A percentile compares a stretch with the other conserved stretches of the same genome.
Conservation (phyloP, 2,329 filamentous ascomycete genomes). For the Furcasterigmium sp. region DNA sequence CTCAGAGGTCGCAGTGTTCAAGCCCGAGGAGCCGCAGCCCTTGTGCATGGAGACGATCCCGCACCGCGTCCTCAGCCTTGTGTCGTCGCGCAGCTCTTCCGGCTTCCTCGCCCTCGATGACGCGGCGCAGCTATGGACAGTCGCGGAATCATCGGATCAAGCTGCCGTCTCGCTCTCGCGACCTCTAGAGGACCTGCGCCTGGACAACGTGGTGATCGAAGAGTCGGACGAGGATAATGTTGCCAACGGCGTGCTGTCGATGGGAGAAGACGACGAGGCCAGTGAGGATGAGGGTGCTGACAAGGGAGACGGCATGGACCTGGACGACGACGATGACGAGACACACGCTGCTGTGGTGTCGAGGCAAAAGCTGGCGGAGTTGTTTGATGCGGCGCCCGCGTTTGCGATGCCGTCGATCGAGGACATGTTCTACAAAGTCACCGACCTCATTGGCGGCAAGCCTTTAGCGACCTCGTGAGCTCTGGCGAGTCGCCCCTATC, state of each 20-base stretch:
- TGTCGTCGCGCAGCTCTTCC: conserved; percentile 57
- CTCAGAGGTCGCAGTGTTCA: conserved; percentile 63
- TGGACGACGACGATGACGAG: conserved; percentile 43
- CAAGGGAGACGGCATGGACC: conserved; percentile 35
- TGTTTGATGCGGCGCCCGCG: conserved; percentile 65
- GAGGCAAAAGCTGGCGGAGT: conserved; percentile 61
- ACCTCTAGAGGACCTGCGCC: conserved; percentile 47
- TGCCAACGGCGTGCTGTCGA: conserved; percentile 17
- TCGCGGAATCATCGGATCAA: conserved; percentile 54
- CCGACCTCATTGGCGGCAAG: conserved; percentile 57
- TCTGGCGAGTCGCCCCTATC: too few species aligned
- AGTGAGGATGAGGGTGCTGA: conserved; percentile 37
- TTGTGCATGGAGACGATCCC: conserved; percentile 53
- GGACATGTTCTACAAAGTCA: conserved; percentile 71
- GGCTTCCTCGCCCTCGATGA: conserved; percentile 75
- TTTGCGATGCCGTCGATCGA: conserved; percentile 67
- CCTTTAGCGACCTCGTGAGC: conserved; percentile 26
- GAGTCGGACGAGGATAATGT: conserved; percentile 16
- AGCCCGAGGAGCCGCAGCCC: conserved; percentile 52
- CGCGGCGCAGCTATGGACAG: conserved; percentile 64
- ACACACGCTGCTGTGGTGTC: conserved; percentile 57
- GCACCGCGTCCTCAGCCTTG: conserved; percentile 59
- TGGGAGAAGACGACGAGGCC: conserved; percentile 33
- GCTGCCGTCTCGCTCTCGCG: conserved; percentile 46
- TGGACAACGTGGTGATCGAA: conserved; percentile 32